phyloP scores from a whole-genome alignment of 441 rosid species.

The Croton setiger region DNA sequence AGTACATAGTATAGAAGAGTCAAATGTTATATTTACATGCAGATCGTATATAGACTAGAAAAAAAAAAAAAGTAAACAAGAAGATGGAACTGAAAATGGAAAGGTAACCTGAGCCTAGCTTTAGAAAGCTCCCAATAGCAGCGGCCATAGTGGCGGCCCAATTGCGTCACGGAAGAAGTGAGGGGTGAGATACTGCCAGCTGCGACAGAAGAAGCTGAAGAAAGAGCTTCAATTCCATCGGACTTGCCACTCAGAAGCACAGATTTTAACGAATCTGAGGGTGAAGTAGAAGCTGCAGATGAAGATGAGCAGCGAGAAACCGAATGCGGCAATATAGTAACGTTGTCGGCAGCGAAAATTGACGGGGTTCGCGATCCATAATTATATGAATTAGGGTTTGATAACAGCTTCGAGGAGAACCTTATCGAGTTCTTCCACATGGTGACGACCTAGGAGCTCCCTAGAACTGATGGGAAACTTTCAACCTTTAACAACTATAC shows the following conservation, averaged over 20 bases:
- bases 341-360: slow-evolving; percentile 14
- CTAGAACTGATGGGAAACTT: too few species aligned
- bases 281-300: slow-evolving; percentile 20
- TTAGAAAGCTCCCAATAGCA: slow-evolving; percentile 96
- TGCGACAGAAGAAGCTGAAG: slow-evolving; percentile 27
- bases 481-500: too few species aligned
- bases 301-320: slow-evolving; percentile 6
- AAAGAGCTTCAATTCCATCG: slow-evolving; percentile 37
- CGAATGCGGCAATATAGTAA: slow-evolving; percentile 3
- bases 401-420: slow-evolving; percentile 16
- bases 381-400: slow-evolving; percentile 4
- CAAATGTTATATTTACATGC: not conserved
- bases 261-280: slow-evolving; percentile 31
- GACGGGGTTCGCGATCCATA: slow-evolving; percentile 14
- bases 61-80: not conserved
- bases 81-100: not conserved
- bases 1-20: not conserved
- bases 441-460: not conserved
- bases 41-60: not conserved
- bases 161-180: slow-evolving; percentile 20
- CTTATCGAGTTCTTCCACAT: slow-evolving; percentile 27
- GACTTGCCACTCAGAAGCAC: slow-evolving; percentile 31
- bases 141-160: slow-evolving; percentile 57
- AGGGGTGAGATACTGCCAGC: slow-evolving; percentile 26
- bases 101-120: slow-evolving; percentile 80